phyloP scores from a whole-genome alignment of 2,329 filamentous ascomycete species.

The Calonectria hongkongensis region DNA sequence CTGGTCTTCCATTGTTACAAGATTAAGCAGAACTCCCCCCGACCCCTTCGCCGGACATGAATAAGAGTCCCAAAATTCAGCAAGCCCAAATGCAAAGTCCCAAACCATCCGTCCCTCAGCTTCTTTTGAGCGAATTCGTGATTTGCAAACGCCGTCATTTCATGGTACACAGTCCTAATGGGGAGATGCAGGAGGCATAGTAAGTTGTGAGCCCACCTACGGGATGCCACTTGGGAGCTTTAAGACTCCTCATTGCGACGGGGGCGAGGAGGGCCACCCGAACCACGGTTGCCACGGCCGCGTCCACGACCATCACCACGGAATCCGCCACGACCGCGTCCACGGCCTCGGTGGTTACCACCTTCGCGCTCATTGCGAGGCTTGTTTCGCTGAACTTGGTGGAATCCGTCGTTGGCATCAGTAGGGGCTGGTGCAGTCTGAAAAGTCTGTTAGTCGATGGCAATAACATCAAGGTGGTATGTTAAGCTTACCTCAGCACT shows the following conservation, averaged over 20 bases:
- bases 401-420: slow-evolving; percentile 80
- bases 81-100: slow-evolving; percentile 57
- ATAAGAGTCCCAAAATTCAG: slow-evolving; percentile 55
- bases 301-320: slow-evolving; percentile 69
- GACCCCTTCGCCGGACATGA: slow-evolving; percentile 54
- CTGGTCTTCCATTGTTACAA: slow-evolving; percentile 54
- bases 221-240: slow-evolving; percentile 51
- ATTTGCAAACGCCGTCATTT: slow-evolving; percentile 63
- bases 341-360: slow-evolving; percentile 64
- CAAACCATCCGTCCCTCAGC: slow-evolving; percentile 53
- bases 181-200: slow-evolving; percentile 56
- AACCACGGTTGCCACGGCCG: slow-evolving; percentile 62
- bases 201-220: slow-evolving; percentile 54
- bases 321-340: slow-evolving; percentile 71
- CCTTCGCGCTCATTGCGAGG: slow-evolving; percentile 72
- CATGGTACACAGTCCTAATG: slow-evolving; percentile 63
- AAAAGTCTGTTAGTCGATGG: slow-evolving; percentile 37
- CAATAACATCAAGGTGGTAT: not conserved
- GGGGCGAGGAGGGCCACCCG: slow-evolving; percentile 59
- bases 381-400: slow-evolving; percentile 80
- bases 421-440: slow-evolving; percentile 61
- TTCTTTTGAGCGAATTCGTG: slow-evolving; percentile 50
- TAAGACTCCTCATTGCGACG: slow-evolving; percentile 65
- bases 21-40: slow-evolving; percentile 53
- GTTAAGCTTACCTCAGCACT: slow-evolving; percentile 63